Evolutionary conservation across 768 basidiomycete species (phyloP).

Genomic region (Cantharellus cinnabarinus): DNA sequence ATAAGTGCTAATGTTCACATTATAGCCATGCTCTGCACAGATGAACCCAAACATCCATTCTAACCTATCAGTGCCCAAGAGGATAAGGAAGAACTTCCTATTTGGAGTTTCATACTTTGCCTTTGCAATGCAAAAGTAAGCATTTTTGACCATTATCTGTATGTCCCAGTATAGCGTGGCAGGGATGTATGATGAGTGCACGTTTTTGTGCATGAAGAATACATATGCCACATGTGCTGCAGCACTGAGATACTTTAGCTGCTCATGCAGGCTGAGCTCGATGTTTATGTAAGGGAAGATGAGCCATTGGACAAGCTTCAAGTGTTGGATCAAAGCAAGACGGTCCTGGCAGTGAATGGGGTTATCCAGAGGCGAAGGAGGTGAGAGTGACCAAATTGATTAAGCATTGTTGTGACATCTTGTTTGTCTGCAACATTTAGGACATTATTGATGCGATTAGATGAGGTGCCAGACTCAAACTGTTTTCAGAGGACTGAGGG

Average conservation of each 20-base stretch:
- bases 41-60: slow-evolving; percentile 13
- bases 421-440: slow-evolving; percentile 18
- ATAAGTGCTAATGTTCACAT: slow-evolving; percentile 6
- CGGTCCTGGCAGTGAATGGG: slow-evolving; percentile 12
- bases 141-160: slow-evolving; percentile 22
- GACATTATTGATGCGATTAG: slow-evolving; percentile 7
- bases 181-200: slow-evolving; percentile 13
- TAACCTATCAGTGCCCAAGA: slow-evolving; percentile 22
- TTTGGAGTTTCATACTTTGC: slow-evolving; percentile 11
- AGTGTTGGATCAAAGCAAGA: slow-evolving; percentile 12
- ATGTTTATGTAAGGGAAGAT: slow-evolving; percentile 17
- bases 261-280: slow-evolving; percentile 15
- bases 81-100: slow-evolving; percentile 19
- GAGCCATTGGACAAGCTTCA: slow-evolving; percentile 6
- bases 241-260: slow-evolving; percentile 18
- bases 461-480: slow-evolving; percentile 7
- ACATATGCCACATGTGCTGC: slow-evolving; percentile 16
- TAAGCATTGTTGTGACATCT: slow-evolving; percentile 16
- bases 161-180: slow-evolving; percentile 16
- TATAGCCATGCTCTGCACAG: slow-evolving; percentile 13
- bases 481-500: slow-evolving; percentile 13
- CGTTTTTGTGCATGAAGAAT: slow-evolving; percentile 7
- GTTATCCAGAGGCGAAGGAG: neutral
- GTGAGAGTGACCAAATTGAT: slow-evolving; percentile 14
- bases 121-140: slow-evolving; percentile 21